Percentiles rank a stretch among this genome's conserved stretches.
phyloP scores from a whole-genome alignment of 352 stramenopile species.

The Phytophthora pluvialis region DNA sequence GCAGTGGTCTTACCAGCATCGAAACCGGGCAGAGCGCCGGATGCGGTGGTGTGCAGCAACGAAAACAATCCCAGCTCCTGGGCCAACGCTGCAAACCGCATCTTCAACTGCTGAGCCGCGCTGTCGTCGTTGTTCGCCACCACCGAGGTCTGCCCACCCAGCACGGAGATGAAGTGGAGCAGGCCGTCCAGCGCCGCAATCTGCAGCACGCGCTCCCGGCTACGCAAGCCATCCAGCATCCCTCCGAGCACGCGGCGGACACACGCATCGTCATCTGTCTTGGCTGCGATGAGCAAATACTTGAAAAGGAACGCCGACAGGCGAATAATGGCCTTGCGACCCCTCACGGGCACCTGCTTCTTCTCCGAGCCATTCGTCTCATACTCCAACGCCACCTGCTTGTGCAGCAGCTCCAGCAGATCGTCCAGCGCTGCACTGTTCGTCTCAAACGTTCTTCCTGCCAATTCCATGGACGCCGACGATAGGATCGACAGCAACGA shows the following conservation, averaged over 20 bases:
- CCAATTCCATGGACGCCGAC: slow-evolving; percentile 64
- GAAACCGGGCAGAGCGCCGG: slow-evolving; percentile 50
- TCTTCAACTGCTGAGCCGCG: slow-evolving; percentile 34
- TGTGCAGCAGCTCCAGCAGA: slow-evolving; percentile 54
- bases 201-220: slow-evolving; percentile 64
- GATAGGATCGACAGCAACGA: slow-evolving; percentile 61
- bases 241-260: slow-evolving; percentile 65
- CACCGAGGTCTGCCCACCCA: slow-evolving; percentile 27
- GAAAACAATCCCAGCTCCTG: slow-evolving; percentile 83
- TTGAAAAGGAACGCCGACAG: slow-evolving; percentile 82
- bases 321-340: slow-evolving; percentile 72
- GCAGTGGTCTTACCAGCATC: slow-evolving; percentile 3
- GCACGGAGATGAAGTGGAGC: slow-evolving; percentile 75
- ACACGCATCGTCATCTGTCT: slow-evolving; percentile 48
- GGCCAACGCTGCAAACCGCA: slow-evolving; percentile 59
- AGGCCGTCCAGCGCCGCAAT: slow-evolving; percentile 76
- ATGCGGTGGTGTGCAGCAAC: slow-evolving; percentile 66
- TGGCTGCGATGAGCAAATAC: slow-evolving; percentile 58
- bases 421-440: slow-evolving; percentile 26
- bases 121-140: slow-evolving; percentile 23
- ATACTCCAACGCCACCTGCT: slow-evolving; percentile 66
- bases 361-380: slow-evolving; percentile 13
- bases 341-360: slow-evolving; percentile 41
- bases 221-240: slow-evolving; percentile 75
- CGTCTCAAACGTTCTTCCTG: slow-evolving; percentile 33